Evolutionary conservation across 306 rosid species (phyloP), one percentile per base, ranked within the genome.

Genomic region (Gynostemma pentaphyllum): DNA sequence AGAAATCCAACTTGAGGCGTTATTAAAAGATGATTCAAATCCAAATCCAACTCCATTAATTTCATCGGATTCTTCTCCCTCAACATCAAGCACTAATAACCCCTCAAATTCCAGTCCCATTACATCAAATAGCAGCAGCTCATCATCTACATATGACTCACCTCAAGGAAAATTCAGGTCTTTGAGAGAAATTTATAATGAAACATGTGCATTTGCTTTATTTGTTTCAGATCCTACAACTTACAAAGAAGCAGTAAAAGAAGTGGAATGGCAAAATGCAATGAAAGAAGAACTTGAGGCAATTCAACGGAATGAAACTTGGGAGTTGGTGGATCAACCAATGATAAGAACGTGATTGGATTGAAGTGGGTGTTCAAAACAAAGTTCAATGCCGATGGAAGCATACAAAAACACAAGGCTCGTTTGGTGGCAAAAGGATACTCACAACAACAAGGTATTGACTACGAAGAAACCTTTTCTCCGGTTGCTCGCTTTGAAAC

Each of bases 161-260:
- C 65, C 24, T 37, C 67, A 2, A 62, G 41, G 51, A 42, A 62
- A 23, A 19, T 62, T 42, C 9, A 23, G 40, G 8, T 23, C 54
- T 2, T 64, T 64, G 12, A 44, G 13, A 10, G 68, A 64, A 9
- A 45, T 64, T 0, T 64, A 64, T n/a, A n/a, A n/a, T 44, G 68
- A 63, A 22, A 21, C n/a, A n/a, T n/a, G 64, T 12, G 3, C 22
- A 41, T 26, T 21, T 21, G 68, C 36, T 22, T 46, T 40, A 21
- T 9, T 21, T 63, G 39, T 44, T 41, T 23, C 53, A 1, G 54
- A 64, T 6, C 52, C 54, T 22, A 45, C 27, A 11, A 40, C 37
- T 11, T 64, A 8, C 18, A 24, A 28, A 64, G 68, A 64, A 64
- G 64, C 9, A 30, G 44, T 22, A n/a, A 14, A 18, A 57, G 18